These are phyloP conservation scores for Nicotiana obtusifolia DNA, from an alignment of 257 asterid genomes.

Conservation along the genomic window DNA sequence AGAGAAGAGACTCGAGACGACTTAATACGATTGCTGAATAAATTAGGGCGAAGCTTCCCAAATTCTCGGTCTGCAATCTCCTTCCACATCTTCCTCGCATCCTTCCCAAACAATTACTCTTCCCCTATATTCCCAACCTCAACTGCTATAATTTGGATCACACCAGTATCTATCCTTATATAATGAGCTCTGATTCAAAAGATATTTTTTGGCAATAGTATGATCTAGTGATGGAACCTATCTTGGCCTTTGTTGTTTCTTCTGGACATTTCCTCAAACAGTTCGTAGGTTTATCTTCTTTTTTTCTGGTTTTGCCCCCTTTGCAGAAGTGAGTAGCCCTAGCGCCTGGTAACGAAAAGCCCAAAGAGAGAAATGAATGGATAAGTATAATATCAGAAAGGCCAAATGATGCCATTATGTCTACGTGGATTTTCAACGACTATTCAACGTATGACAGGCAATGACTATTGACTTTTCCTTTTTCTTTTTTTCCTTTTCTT, in stretches of 20 bases:
- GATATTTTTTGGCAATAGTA: not conserved
- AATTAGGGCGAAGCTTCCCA: conserved; percentile 84
- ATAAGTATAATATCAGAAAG: not conserved
- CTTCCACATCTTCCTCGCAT: conserved; percentile 99
- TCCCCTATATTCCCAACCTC: conserved; percentile 12
- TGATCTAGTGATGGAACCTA: not conserved
- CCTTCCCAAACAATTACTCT: conserved; percentile 32
- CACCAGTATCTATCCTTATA: not conserved
- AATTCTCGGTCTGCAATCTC: conserved; percentile 84
- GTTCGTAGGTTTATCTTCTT: not conserved
- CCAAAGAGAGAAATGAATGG: conserved; percentile 6
- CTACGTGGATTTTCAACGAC: not conserved
- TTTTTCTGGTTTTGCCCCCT: not conserved
- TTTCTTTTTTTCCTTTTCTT: too few species aligned
- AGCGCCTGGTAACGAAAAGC: not conserved
- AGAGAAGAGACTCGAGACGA: conserved; percentile 59
- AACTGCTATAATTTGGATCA: not conserved
- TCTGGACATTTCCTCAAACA: conserved; percentile 9
- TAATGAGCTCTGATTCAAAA: not conserved
- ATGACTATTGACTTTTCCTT: not conserved
- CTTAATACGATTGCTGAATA: conserved; percentile 57
- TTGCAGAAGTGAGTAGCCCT: not conserved
- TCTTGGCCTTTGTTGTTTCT: conserved; percentile 5
- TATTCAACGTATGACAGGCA: not conserved
- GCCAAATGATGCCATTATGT: not conserved